phyloP scores from a whole-genome alignment of 371 early-diverging fungal genomes.

The Mucor lusitanicus region DNA sequence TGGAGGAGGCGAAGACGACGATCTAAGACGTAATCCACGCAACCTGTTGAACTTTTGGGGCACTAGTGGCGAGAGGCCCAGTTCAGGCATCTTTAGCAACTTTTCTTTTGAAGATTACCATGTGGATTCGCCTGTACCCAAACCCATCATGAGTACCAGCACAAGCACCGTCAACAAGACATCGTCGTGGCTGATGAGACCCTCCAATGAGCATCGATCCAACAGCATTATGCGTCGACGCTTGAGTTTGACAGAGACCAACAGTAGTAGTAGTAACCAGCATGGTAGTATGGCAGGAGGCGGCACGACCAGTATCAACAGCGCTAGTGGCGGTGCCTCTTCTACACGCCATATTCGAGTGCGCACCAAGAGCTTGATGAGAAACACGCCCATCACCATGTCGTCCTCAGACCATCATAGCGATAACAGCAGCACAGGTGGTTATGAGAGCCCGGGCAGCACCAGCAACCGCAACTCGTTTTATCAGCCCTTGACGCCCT shows the following conservation, averaged over 20 bases:
- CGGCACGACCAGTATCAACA: not conserved
- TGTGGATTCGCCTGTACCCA: constrained; percentile 6
- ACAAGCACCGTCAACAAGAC: constrained; percentile 11
- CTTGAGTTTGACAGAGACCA: constrained; percentile 17
- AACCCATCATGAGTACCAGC: constrained; percentile 14
- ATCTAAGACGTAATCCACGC: constrained; percentile 30
- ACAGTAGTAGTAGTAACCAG: too few relatives aligned
- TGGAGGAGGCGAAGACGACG: constrained; percentile 55
- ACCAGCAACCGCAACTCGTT: constrained; percentile 3
- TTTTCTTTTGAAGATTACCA: constrained; percentile 21
- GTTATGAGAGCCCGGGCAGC: constrained; percentile 8
- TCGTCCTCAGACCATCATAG: not conserved
- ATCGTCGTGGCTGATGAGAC: constrained; percentile 13
- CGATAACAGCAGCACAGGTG: constrained; percentile 3
- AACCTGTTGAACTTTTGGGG: constrained; percentile 44
- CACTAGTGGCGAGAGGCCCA: constrained; percentile 26
- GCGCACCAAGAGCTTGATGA: constrained; percentile 43
- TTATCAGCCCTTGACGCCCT: constrained; percentile 8
- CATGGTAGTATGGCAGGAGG: not conserved
- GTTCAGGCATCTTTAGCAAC: constrained; percentile 24
- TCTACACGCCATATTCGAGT: constrained; percentile 22
- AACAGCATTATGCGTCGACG: constrained; percentile 17
- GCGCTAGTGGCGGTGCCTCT: not conserved
- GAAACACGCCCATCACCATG: constrained; percentile 37
- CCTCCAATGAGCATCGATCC: constrained; percentile 6